Conservation (phyloP, 441 rosid species). For the Populus hybrid region DNA sequence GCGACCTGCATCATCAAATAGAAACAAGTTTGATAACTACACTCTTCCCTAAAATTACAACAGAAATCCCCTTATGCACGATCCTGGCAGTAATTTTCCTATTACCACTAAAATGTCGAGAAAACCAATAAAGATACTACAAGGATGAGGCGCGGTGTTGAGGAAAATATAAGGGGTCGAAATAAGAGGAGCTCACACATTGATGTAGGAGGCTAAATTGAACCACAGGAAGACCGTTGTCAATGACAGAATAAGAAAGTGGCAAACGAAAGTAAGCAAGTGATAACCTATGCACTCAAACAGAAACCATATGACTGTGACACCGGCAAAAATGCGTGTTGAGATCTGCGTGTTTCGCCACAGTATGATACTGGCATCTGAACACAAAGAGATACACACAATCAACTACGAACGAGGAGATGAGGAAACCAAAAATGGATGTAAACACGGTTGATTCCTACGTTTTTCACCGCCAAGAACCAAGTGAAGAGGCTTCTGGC, state of each 20-base stretch:
- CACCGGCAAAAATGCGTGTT: conserved; percentile 30
- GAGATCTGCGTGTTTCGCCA: conserved; percentile 53
- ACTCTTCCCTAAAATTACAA: not conserved
- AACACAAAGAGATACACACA: not conserved
- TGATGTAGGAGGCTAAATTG: conserved; percentile 33
- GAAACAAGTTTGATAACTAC: not conserved
- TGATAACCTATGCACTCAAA: conserved; percentile 50
- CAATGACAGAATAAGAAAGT: conserved; percentile 35
- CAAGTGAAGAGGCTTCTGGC: conserved; percentile 49
- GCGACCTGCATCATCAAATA: conserved; percentile 30
- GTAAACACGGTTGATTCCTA: conserved; percentile 12
- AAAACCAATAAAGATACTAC: not conserved
- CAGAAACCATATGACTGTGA: conserved; percentile 46
- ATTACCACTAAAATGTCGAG: not conserved
- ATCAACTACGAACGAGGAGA: not conserved
- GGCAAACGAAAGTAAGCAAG: conserved; percentile 42
- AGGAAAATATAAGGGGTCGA: not conserved
- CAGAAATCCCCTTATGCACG: not conserved
- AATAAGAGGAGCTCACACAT: conserved; percentile 25
- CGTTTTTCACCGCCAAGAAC: conserved; percentile 56
- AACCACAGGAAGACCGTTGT: conserved; percentile 40
- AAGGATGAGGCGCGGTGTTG: not conserved
- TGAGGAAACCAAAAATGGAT: not conserved
- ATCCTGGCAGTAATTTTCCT: not conserved
- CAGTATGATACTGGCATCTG: conserved; percentile 52